phyloP scores from a whole-genome alignment of 306 rosid species.

The Castanopsis chinensis region DNA sequence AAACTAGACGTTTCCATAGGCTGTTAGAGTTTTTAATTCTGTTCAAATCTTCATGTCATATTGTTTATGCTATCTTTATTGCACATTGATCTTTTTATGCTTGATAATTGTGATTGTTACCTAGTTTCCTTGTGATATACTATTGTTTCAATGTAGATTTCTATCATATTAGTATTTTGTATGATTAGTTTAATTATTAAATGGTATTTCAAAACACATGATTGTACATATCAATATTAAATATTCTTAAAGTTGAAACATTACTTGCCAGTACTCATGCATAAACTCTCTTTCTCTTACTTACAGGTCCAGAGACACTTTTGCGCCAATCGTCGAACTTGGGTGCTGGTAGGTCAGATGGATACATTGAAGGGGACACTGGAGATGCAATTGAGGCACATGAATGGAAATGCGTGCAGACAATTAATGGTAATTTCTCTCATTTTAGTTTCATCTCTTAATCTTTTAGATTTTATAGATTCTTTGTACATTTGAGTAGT shows the following conservation, averaged over 20 bases:
- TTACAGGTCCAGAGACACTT: conserved; percentile 83
- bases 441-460: background rate
- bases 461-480: background rate
- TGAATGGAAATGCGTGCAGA: conserved; percentile 89
- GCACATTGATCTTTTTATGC: background rate
- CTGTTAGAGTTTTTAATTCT: background rate
- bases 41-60: background rate
- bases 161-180: background rate
- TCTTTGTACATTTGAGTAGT: too few species aligned
- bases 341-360: conserved; percentile 39
- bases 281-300: conserved; percentile 10
- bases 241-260: background rate
- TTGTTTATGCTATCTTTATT: background rate
- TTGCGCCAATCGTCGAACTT: conserved; percentile 57
- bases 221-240: background rate
- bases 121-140: background rate
- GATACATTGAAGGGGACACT: conserved; percentile 48
- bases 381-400: conserved; percentile 83
- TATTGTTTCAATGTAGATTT: background rate
- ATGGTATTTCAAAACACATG: background rate
- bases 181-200: background rate
- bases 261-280: conserved; percentile 1
- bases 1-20: too few species aligned
- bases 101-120: background rate
- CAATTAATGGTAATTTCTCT: conserved; percentile 66